Conservation (phyloP, 106 monocot genomes). For the Phalaenopsis aphrodite region DNA sequence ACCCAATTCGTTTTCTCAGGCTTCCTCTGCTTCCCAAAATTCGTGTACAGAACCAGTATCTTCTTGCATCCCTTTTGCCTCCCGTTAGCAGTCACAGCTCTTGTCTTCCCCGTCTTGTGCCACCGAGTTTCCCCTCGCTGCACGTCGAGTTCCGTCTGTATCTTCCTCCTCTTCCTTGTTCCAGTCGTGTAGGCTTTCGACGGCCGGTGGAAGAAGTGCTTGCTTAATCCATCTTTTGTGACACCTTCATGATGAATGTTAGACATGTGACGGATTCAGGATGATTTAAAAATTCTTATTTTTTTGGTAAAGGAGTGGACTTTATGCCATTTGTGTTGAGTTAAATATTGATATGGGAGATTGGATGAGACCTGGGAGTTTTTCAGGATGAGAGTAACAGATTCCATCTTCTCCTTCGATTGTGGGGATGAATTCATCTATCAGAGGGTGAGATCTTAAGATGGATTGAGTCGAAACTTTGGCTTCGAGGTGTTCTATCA, state of each 20-base stretch:
- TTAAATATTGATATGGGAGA: neutral
- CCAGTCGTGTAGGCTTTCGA: constrained; percentile 58
- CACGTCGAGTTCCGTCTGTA: constrained; percentile 30
- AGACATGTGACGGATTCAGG: neutral
- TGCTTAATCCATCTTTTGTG: constrained; percentile 39
- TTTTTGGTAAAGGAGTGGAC: neutral
- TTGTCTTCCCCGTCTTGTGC: constrained; percentile 97
- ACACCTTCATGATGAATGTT: constrained; percentile 20
- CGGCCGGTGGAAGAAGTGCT: constrained; percentile 55
- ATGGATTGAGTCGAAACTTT: constrained; percentile 37
- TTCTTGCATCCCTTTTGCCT: constrained; percentile 89
- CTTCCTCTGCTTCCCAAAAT: constrained; percentile 83
- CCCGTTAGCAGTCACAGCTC: constrained; percentile 61
- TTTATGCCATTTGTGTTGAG: neutral
- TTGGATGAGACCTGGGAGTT: constrained; percentile 50
- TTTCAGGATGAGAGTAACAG: constrained; percentile 86
- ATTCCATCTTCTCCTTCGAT: constrained; percentile 90
- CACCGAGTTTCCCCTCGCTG: constrained; percentile 76
- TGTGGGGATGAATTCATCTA: constrained; percentile 92
- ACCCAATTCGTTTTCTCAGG: constrained; percentile 99
- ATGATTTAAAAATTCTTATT: neutral
- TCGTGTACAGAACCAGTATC: constrained; percentile 86
- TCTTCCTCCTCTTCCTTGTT: constrained; percentile 43
- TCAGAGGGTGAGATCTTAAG: constrained; percentile 64
- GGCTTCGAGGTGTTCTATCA: constrained; percentile 84